Conservation (phyloP, 2,329 filamentous ascomycete genomes). For the Tolypocladium pustulatum region DNA sequence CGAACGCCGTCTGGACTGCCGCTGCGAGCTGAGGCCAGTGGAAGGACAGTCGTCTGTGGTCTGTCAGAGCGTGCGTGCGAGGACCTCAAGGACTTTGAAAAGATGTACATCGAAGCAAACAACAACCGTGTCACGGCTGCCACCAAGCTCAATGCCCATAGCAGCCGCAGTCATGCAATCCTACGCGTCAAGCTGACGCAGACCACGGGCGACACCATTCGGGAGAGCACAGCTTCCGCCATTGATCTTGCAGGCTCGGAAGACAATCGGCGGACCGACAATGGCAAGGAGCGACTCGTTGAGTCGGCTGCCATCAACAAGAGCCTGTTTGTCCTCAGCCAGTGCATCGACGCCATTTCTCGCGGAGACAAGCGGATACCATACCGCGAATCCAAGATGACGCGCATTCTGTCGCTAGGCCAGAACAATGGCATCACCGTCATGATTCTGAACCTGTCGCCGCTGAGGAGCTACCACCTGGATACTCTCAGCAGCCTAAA, state of each 20-base stretch:
- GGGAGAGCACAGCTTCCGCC: slow-evolving; percentile 77
- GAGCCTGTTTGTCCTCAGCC: slow-evolving; percentile 84
- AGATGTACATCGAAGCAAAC: slow-evolving; percentile 83
- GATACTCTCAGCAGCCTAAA: slow-evolving; percentile 91
- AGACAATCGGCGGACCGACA: slow-evolving; percentile 89
- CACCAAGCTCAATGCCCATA: slow-evolving; percentile 88
- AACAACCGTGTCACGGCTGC: slow-evolving; percentile 80
- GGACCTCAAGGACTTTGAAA: slow-evolving; percentile 82
- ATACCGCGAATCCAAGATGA: slow-evolving; percentile 96
- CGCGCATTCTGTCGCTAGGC: slow-evolving; percentile 78
- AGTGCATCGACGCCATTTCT: slow-evolving; percentile 91
- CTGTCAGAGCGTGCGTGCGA: slow-evolving; percentile 73
- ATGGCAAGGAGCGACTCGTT: slow-evolving; percentile 83
- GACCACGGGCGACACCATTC: slow-evolving; percentile 54
- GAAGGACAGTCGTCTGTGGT: slow-evolving; percentile 79
- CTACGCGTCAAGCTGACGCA: slow-evolving; percentile 83
- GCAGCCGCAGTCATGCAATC: slow-evolving; percentile 81
- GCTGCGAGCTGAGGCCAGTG: slow-evolving; percentile 74
- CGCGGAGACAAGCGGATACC: slow-evolving; percentile 68
- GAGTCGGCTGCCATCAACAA: slow-evolving; percentile 98
- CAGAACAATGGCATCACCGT: slow-evolving; percentile 93
- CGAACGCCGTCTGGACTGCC: slow-evolving; percentile 71
- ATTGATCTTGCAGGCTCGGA: slow-evolving; percentile 95
- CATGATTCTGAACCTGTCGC: slow-evolving; percentile 93
- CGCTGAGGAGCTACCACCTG: slow-evolving; percentile 83